These are phyloP conservation scores for Prunus armeniaca DNA, from an alignment of 306 rosid genomes.

Conservation along the genomic window DNA sequence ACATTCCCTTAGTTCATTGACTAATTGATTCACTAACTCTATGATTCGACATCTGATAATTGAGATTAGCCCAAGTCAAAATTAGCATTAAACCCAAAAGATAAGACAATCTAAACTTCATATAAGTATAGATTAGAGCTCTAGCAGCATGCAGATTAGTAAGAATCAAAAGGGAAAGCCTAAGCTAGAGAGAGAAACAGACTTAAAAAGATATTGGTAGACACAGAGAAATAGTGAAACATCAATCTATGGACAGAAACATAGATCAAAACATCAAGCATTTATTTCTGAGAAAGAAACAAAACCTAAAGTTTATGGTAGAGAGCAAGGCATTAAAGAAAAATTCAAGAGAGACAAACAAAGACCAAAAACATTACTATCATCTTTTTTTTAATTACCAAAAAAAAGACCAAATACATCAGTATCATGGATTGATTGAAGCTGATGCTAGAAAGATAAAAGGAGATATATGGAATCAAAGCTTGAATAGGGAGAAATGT, in stretches of 20 bases:
- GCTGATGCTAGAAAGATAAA: background rate
- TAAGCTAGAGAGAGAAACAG: conserved; percentile 1
- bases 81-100: background rate
- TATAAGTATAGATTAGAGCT: background rate
- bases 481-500: background rate
- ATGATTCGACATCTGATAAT: background rate
- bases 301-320: background rate
- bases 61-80: background rate
- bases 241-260: background rate
- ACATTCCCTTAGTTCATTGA: background rate
- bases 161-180: background rate
- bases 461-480: background rate
- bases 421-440: background rate
- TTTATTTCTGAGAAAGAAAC: background rate
- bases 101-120: background rate
- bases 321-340: no score
- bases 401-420: no score
- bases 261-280: background rate
- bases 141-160: background rate
- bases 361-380: background rate
- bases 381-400: no score
- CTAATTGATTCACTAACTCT: background rate
- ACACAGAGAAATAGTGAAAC: conserved; percentile 6
- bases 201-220: background rate
- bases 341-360: background rate